Base-by-base conservation (phyloP, 2,329 filamentous ascomycete species). In the Nothomitra cinnamomea region DNA sequence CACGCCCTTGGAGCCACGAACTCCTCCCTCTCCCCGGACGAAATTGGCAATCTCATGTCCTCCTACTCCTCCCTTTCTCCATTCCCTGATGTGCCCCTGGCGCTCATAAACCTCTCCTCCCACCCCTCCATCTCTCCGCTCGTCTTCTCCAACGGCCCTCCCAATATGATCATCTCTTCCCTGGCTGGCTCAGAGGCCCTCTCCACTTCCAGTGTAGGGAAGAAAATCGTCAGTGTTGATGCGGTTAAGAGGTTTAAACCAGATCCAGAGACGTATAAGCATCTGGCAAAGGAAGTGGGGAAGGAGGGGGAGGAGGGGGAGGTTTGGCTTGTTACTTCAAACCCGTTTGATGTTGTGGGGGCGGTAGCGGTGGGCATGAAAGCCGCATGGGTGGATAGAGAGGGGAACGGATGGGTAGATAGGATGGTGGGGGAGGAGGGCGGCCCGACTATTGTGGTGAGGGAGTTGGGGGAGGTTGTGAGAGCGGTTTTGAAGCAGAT, bases 81-180 rank as follows among this genome's bases (percentile, higher is more conserved):
- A 2, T 88, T 85, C 58, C 72, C 77, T 0, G 84, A 87, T 57
- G 79, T 84, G 4, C 63, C 70, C 1, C 63, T 69, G 0, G 76
- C 74, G 0, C 67, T 87, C 28, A 60, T 69, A 2, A 60, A 69
- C 1, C 62, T 84, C n/a, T 59, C 65, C 3, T 55, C 66, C 1
- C 64, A 68, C 43, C 56, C 63, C 1, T 58, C 61, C 1, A 63
- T 83, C 8, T 67, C 74, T 10, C 66, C 78, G 0, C 80, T 82
- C 54, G 67, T 86, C 42, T 87, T 87, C 64, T 82, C 80, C 2
- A 88, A 87, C 60, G 83, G 83, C 25, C 83, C 80, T 0, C 62
- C 71, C 1, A 62, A 65, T 2, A 86, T 85, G 79, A 72, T 87
- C 2, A 66, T 68, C 1, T 73, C 75, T 21, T 82, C 81, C 0